phyloP scores from a whole-genome alignment of 2,329 filamentous ascomycete genomes.

The Fusarium coicis region DNA sequence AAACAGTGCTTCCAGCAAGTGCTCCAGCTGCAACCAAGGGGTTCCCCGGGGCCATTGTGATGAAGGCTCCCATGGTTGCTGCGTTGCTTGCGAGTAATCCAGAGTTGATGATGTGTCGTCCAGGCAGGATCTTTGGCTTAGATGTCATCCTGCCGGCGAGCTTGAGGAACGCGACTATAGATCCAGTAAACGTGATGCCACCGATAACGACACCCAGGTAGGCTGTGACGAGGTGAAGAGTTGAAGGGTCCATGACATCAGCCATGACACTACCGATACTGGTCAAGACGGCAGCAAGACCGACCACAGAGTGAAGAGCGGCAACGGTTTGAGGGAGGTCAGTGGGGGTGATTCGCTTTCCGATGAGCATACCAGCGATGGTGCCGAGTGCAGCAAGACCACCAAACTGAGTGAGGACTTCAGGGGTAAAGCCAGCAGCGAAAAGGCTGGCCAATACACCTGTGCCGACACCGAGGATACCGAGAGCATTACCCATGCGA shows the following conservation, averaged over 20 bases:
- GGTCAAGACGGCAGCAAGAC: slow-evolving; percentile 87
- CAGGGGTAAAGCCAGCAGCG: slow-evolving; percentile 82
- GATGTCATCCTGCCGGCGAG: slow-evolving; percentile 86
- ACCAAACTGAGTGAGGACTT: slow-evolving; percentile 84
- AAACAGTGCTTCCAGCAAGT: slow-evolving; percentile 76
- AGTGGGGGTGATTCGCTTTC: slow-evolving; percentile 87
- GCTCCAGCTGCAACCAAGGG: slow-evolving; percentile 83
- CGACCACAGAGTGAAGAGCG: slow-evolving; percentile 89
- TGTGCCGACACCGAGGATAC: slow-evolving; percentile 84
- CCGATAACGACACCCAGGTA: slow-evolving; percentile 89
- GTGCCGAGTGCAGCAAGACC: slow-evolving; percentile 78
- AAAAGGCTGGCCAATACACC: slow-evolving; percentile 85
- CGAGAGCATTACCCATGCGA: slow-evolving; percentile 84
- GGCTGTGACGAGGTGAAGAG: slow-evolving; percentile 84
- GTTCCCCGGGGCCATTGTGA: slow-evolving; percentile 83
- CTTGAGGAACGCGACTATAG: slow-evolving; percentile 89
- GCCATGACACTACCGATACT: slow-evolving; percentile 88
- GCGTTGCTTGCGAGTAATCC: slow-evolving; percentile 79
- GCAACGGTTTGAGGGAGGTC: slow-evolving; percentile 91
- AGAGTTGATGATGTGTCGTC: slow-evolving; percentile 79
- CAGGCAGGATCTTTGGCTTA: slow-evolving; percentile 76
- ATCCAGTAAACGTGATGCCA: slow-evolving; percentile 91
- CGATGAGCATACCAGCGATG: slow-evolving; percentile 77
- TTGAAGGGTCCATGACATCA: slow-evolving; percentile 75
- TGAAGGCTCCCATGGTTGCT: slow-evolving; percentile 85